phyloP scores from a whole-genome alignment of 2,329 filamentous ascomycete species.

The Biscogniauxia marginata region DNA sequence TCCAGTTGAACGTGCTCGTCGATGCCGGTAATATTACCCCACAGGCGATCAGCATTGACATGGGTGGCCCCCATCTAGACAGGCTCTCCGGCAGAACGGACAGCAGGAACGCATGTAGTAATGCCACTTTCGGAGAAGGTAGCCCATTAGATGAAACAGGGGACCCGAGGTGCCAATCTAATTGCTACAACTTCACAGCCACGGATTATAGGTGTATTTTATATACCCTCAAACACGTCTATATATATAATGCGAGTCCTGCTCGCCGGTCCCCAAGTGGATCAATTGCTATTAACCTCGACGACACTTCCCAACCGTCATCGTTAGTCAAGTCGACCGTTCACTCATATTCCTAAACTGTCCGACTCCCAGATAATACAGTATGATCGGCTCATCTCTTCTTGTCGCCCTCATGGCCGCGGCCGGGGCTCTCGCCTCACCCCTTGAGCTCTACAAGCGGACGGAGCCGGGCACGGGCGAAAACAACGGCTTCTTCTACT shows the following conservation, averaged over 20 bases:
- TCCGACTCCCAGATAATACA: too few relatives aligned
- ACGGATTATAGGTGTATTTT: neutral
- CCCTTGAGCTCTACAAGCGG: constrained; percentile 29
- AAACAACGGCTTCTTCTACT: constrained; percentile 61
- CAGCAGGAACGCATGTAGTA: constrained; percentile 19
- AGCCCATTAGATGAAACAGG: neutral
- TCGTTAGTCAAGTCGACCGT: constrained; percentile 8
- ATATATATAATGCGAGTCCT: neutral
- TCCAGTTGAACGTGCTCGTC: neutral
- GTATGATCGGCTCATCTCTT: constrained; percentile 30
- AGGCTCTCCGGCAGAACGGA: constrained; percentile 2
- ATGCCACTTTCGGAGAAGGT: constrained; percentile 11
- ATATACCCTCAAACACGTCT: neutral
- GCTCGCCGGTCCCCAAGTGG: neutral
- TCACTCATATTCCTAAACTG: too few relatives aligned
- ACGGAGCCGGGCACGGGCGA: constrained; percentile 30
- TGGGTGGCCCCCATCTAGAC: neutral
- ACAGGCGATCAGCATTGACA: neutral
- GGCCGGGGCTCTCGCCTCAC: constrained; percentile 27
- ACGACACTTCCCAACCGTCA: neutral
- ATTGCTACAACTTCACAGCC: neutral
- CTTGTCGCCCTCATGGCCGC: constrained; percentile 28
- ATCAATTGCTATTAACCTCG: neutral
- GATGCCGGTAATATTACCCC: neutral
- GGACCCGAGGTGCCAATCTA: neutral